Evolutionary conservation across 2,329 filamentous ascomycete genomes (phyloP), one percentile per base, ranked within the genome.

Genomic region (Scedosporium aurantiacum): DNA sequence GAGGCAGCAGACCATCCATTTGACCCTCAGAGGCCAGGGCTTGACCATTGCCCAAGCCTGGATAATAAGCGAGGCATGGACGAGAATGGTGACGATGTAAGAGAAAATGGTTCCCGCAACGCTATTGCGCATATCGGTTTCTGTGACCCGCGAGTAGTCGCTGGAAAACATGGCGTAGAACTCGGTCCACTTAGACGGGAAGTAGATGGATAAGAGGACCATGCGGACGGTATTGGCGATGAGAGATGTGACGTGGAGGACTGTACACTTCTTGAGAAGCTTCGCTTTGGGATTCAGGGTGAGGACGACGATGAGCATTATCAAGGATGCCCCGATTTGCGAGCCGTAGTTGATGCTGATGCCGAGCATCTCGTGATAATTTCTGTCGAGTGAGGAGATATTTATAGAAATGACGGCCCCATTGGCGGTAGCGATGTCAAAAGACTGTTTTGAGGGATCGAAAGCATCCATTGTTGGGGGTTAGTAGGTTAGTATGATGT

Each of bases 281-380:
- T 90, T 91, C 65, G 83, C 77, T 0, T 76, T 70, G 21, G 83
- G 82, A 0, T 89, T 91, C 71, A 92, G 79, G 62, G 87, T 68
- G 10, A 91, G 73, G 2, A 92, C 75, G 32, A 88, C 77, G 52
- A 87, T 66, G 18, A 92, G 75, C 68, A 91, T 82, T 63, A 87
- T 73, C 62, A 86, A 65, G 56, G 82, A 83, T 25, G 87, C 83
- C 32, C 90, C 90, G 59, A 91, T 78, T 70, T 93, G 89, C 18
- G 81, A 74, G 60, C 82, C 86, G 70, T 87, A 90, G 73, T 85
- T 87, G 76, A 89, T 84, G 69, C 69, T 70, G 27, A 74, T 70
- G 66, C 70, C 73, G 64, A 71, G 63, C 47, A 70, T 68, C 32
- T 70, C 68, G 25, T 67, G 64, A 63, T 71, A 72, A 58, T 70